These are phyloP conservation scores for Drechslerella dactyloides DNA, from an alignment of 2,329 filamentous ascomycete genomes.

Conservation along the genomic window DNA sequence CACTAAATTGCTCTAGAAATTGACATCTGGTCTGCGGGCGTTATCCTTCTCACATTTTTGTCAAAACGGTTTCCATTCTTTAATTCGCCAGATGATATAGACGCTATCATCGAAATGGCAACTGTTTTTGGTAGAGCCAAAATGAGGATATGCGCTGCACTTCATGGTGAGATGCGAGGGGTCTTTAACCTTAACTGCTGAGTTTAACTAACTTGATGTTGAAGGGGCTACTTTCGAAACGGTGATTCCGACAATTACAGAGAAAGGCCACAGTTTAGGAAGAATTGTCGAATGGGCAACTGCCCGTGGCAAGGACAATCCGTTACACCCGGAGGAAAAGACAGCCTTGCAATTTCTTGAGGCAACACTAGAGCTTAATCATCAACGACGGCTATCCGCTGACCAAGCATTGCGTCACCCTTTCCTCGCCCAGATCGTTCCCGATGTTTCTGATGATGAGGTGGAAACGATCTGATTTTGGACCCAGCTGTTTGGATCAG, in stretches of 20 bases:
- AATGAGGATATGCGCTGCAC: conserved; percentile 80
- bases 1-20: conserved; percentile 64
- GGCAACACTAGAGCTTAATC: conserved; percentile 77
- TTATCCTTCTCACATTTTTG: conserved; percentile 95
- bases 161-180: conserved; percentile 69
- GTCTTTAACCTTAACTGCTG: background rate
- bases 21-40: conserved; percentile 94
- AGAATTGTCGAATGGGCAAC: conserved; percentile 97
- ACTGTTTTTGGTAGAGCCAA: conserved; percentile 86
- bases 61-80: conserved; percentile 96
- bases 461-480: conserved; percentile 50
- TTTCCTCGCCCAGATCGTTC: conserved; percentile 64
- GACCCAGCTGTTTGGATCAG: background rate
- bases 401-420: conserved; percentile 75
- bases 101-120: conserved; percentile 95
- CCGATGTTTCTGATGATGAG: conserved; percentile 56
- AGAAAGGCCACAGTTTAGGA: conserved; percentile 83
- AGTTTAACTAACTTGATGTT: conserved; percentile 8
- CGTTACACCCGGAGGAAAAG: conserved; percentile 71
- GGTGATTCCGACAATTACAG: conserved; percentile 86
- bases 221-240: conserved; percentile 79
- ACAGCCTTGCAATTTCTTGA: conserved; percentile 75
- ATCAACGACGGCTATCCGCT: conserved; percentile 74
- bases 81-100: conserved; percentile 96
- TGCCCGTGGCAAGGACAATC: conserved; percentile 70